These are phyloP conservation scores for Rhododendron mucronatum DNA, from an alignment of 148 eudicot genomes.

Conservation along the genomic window DNA sequence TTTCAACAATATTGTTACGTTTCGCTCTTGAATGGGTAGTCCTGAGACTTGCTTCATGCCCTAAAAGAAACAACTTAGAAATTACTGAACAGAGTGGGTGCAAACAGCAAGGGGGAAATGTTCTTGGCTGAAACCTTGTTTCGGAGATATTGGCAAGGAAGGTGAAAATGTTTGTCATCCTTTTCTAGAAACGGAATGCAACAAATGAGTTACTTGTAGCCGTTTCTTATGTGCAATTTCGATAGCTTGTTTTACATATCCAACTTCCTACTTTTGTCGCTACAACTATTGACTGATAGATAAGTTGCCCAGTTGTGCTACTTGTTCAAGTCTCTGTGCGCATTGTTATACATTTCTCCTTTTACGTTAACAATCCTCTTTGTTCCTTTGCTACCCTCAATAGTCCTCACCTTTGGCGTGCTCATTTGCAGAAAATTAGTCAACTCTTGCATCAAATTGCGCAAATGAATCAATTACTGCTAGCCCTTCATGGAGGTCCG, in stretches of 20 bases:
- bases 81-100: background rate
- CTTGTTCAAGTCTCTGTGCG: background rate
- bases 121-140: background rate
- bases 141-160: background rate
- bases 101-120: background rate
- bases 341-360: background rate
- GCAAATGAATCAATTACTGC: conserved; percentile 40
- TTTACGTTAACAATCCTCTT: background rate
- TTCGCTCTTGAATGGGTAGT: background rate
- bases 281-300: background rate
- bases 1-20: background rate
- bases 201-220: background rate
- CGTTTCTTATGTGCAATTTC: background rate
- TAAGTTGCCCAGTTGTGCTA: background rate
- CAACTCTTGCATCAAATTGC: conserved; percentile 51
- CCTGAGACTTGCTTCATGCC: background rate
- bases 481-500: conserved; percentile 29
- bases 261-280: background rate
- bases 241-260: background rate
- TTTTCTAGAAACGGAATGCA: background rate
- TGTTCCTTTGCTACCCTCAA: background rate
- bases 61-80: background rate
- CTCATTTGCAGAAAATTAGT: conserved; percentile 52
- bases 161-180: background rate
- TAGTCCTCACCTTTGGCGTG: conserved; percentile 1